Base-by-base conservation (phyloP, 257 asterid genomes). In the Scutellaria minor region DNA sequence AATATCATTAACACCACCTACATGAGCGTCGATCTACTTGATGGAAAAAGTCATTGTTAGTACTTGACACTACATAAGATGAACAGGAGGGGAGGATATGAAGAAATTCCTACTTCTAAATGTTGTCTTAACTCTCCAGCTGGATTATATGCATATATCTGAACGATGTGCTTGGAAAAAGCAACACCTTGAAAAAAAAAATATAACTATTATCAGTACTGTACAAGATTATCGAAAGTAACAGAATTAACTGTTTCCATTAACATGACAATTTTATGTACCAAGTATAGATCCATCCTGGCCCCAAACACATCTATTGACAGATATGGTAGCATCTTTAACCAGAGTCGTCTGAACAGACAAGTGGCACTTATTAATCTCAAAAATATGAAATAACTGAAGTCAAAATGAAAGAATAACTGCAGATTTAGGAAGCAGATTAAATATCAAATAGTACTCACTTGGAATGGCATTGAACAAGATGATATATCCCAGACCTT, bases 211-310 rank as follows among this genome's bases (percentile, higher is more conserved):
- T 40, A 70, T 64, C 53, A 80, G 64, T 39, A 53, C 27, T 6
- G 12, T 1, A 66, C 48, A 46, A 24, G 54, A 66, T 14, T 31
- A 61, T 40, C 44, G n/a, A n/a, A 55, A 66, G 67, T 48, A 57
- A 39, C 27, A 53, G 66, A 74, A 42, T 24, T 51, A 45, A 7
- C 62, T 46, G 64, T 37, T 31, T 44, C 31, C 5, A 14, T 37
- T 50, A 65, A 63, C 39, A 62, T 47, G 69, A 63, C 31, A 65
- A 60, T 10, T 47, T 81, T 55, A 50, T 72, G 20, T 88, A 92
- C 98, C 98, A 73, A 93, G 90, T 66, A 90, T 87, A 78, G 97
- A 85, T 73, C 97, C 97, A 80, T 93, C 98, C 9, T 96, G 91
- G 54, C 93, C 96, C 97, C 98, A 93, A 45, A 88, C 92, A 66